Percentiles rank a stretch among this genome's conserved stretches.
phyloP scores from a whole-genome alignment of 805 yeast species.

The Nakazawaea anatomiae region DNA sequence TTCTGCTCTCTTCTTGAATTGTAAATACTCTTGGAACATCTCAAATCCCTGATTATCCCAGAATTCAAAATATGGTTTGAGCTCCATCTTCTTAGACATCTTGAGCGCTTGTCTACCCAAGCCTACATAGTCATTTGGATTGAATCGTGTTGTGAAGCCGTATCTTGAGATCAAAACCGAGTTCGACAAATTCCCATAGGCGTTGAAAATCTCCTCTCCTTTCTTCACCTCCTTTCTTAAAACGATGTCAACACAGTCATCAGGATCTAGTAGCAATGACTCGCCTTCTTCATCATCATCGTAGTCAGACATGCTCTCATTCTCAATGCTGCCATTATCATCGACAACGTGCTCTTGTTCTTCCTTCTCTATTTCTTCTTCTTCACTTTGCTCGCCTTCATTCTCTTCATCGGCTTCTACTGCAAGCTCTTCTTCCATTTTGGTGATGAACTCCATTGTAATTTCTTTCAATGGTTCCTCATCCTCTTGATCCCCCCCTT shows the following conservation, averaged over 20 bases:
- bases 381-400: constrained; percentile 21
- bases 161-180: constrained; percentile 64
- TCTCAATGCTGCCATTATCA: constrained; percentile 11
- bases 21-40: constrained; percentile 18
- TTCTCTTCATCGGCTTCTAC: constrained; percentile 11
- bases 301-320: constrained; percentile 4
- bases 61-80: constrained; percentile 39
- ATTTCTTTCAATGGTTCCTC: constrained; percentile 21
- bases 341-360: constrained; percentile 18
- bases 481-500: constrained; percentile 19
- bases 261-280: constrained; percentile 31
- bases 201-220: constrained; percentile 67
- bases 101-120: constrained; percentile 46
- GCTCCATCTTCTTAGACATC: constrained; percentile 26
- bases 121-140: constrained; percentile 50
- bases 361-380: constrained; percentile 21
- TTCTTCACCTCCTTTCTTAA: constrained; percentile 35
- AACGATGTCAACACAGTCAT: constrained; percentile 68
- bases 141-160: constrained; percentile 62
- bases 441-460: constrained; percentile 24
- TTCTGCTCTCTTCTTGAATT: constrained; percentile 3
- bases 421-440: constrained; percentile 22
- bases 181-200: constrained; percentile 74
- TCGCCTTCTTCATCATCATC: constrained; percentile 20
- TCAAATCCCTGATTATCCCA: constrained; percentile 35